A percentile compares a stretch with the other conserved stretches of the same genome.
phyloP scores from a whole-genome alignment of 345 rosid genomes.

The Theobroma cacao region DNA sequence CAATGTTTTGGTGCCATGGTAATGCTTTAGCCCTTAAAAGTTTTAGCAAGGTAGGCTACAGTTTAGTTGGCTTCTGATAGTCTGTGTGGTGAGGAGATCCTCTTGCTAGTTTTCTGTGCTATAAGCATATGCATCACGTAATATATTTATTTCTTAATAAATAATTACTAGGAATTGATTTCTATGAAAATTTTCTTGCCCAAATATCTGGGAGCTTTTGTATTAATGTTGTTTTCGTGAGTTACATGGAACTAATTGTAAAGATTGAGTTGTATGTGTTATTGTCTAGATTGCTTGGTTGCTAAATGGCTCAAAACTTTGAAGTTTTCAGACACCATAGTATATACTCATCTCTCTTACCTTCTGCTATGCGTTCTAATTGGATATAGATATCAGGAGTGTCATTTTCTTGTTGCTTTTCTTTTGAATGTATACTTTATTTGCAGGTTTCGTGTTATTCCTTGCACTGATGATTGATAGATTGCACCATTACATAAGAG shows the following conservation, averaged over 20 bases:
- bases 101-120: background rate
- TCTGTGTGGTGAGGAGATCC: background rate
- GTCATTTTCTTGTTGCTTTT: background rate
- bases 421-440: no score
- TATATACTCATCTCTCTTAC: background rate
- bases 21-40: background rate
- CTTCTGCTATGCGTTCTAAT: background rate
- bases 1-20: background rate
- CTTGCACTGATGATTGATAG: slow-evolving; percentile 83
- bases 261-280: background rate
- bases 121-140: background rate
- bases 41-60: background rate
- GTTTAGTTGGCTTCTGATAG: background rate
- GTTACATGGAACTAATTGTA: background rate
- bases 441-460: slow-evolving; percentile 74
- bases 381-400: background rate
- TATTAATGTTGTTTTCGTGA: background rate
- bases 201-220: background rate
- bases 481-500: slow-evolving; percentile 84
- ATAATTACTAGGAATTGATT: background rate
- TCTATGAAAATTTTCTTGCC: background rate
- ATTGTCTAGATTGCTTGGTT: background rate
- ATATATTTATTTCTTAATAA: no score
- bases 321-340: background rate
- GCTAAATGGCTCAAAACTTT: background rate